A percentile compares a stretch with the other conserved stretches of the same genome.
Conservation (phyloP, 176 grass and related monocot species). For the Hsuehochloa calcarea region DNA sequence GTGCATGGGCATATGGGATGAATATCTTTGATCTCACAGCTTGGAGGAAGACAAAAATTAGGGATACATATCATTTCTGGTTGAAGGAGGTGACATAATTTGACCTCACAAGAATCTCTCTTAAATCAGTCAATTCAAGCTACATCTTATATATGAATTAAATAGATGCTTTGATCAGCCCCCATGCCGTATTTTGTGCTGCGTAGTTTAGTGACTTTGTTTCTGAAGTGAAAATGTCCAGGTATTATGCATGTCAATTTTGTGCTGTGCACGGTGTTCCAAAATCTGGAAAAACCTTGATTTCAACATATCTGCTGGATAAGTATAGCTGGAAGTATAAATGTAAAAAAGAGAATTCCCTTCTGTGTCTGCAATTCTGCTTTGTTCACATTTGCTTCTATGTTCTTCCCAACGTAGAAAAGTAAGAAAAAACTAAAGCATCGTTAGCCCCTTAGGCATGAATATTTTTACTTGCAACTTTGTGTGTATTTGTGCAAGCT, state of each 20-base stretch:
- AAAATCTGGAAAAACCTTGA: not conserved
- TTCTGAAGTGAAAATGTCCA: conserved; percentile 21
- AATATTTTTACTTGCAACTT: not conserved
- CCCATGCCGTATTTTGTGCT: not conserved
- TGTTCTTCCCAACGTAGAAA: not conserved
- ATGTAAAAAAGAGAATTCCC: not conserved
- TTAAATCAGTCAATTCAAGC: not conserved
- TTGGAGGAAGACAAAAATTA: conserved; percentile 87
- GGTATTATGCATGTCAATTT: conserved; percentile 12
- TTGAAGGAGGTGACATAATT: conserved; percentile 73
- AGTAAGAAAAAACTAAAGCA: not conserved
- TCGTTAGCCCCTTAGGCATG: not conserved
- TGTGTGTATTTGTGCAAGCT: not conserved
- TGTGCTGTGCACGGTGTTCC: not conserved
- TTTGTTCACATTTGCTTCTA: not conserved
- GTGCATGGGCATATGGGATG: conserved; percentile 94
- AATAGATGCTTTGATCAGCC: not conserved
- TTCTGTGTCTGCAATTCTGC: not conserved
- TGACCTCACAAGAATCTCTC: not conserved
- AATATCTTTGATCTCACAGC: conserved; percentile 80
- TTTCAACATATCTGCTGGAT: not conserved
- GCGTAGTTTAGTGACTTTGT: not conserved
- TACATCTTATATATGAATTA: not conserved
- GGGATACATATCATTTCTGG: conserved; percentile 92
- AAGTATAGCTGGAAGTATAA: conserved; percentile 1